Base-by-base conservation (phyloP, 2,329 filamentous ascomycete species). In the Periconia sp. region DNA sequence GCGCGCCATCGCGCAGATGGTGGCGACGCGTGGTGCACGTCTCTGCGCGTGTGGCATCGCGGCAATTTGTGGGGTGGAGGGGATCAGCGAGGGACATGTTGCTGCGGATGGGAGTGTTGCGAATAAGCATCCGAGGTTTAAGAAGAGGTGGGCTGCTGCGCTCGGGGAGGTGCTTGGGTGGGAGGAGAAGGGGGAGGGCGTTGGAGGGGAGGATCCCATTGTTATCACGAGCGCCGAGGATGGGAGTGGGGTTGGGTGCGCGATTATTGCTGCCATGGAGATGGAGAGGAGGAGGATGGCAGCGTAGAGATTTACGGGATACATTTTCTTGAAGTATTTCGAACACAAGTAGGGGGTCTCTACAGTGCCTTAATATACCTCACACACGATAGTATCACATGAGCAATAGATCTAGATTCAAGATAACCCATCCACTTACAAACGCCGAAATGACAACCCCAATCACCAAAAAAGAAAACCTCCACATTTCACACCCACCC, bases 61-160 rank as follows among this genome's bases (percentile, higher is more conserved):
- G 2, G 73, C 73, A 1, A 74, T 76, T 27, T 74, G 71, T 54
- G 54, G 49, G 6, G 71, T 68, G 54, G 70, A 72, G 43, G 59
- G 58, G 1, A 69, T 72, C 20, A 51, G 46, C 6, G 44, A 54
- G 9, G 73, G 73, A 0, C 68, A 75, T 58, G 70, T 76, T 3
- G 73, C 72, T 2, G 73, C 73, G 1, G 73, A 76, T 52, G 73
- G 72, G 0, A 67, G 66, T 44, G 73, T 77, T 15, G 73, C 71
- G 18, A 76, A 74, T 47, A 76, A 76, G 50, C 72, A 75, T 61
- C 73, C 74, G 1, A 70, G 73, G 35, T 77, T 77, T 59, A 74
- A 74, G 62, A 59, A 54, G 48, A 56, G 74, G 52, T 76, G 75
- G 74, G 72, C 70, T n/a, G 60, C 60, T 48, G 74, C 75, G 13